phyloP scores from a whole-genome alignment of 345 rosid genomes.

The Salix dunnii region DNA sequence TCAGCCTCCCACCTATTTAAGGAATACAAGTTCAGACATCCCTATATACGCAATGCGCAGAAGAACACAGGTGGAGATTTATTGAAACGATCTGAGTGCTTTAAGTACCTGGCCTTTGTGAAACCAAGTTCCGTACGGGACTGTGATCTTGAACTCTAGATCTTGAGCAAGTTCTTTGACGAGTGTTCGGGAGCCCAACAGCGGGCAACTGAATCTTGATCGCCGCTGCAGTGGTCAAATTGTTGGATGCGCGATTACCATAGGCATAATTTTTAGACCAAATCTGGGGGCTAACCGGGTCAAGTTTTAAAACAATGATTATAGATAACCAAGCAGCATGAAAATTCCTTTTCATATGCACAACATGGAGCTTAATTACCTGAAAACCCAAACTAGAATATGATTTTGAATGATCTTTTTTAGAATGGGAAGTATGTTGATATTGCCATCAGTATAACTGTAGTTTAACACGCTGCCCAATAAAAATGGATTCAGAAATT shows the following conservation, averaged over 20 bases:
- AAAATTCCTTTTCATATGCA: not conserved
- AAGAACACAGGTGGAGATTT: not conserved
- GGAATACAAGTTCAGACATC: not conserved
- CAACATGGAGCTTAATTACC: conserved; percentile 31
- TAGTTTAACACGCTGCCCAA: conserved; percentile 53
- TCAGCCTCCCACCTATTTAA: conserved; percentile 78
- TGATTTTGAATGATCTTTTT: conserved; percentile 53
- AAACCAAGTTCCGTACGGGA: conserved; percentile 82
- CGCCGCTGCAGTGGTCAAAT: conserved; percentile 48
- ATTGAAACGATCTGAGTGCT: not conserved
- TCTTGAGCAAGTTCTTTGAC: conserved; percentile 73
- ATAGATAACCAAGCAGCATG: not conserved
- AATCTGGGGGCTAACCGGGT: too few relatives aligned
- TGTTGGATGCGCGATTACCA: not conserved
- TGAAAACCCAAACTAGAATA: conserved; percentile 80
- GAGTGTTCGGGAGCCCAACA: conserved; percentile 73
- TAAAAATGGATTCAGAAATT: conserved; percentile 9
- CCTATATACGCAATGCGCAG: not conserved
- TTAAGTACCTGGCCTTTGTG: conserved; percentile 80
- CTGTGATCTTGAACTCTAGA: conserved; percentile 53
- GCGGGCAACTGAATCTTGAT: conserved; percentile 83
- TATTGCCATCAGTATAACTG: conserved; percentile 49
- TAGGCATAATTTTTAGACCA: too few relatives aligned
- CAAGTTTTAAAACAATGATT: not conserved
- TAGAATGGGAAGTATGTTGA: conserved; percentile 73